phyloP scores from a whole-genome alignment of 208 protist genomes.

The Porcisia hertigi region DNA sequence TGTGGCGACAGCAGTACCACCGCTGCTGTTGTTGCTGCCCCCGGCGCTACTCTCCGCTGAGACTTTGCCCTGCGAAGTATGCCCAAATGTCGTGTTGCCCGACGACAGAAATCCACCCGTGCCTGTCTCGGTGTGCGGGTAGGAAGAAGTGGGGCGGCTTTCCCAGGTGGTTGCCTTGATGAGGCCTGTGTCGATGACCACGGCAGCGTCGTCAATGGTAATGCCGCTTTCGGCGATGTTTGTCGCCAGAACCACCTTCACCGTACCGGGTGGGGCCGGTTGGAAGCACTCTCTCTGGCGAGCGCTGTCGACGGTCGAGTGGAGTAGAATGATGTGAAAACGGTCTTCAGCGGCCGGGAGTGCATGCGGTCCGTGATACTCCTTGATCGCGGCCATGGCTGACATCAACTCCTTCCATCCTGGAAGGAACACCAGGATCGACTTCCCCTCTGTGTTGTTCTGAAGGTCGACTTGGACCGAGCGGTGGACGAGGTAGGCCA shows the following conservation, averaged over 20 bases:
- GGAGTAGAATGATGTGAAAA: slow-evolving; percentile 86
- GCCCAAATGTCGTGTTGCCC: neutral
- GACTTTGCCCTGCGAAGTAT: slow-evolving; percentile 3
- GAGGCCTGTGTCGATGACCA: slow-evolving; percentile 95
- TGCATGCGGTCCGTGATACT: slow-evolving; percentile 20
- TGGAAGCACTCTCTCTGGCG: slow-evolving; percentile 92
- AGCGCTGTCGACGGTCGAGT: slow-evolving; percentile 79
- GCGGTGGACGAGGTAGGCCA: slow-evolving; percentile 70
- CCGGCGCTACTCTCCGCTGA: neutral
- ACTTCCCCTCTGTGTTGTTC: slow-evolving; percentile 60
- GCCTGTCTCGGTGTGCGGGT: neutral
- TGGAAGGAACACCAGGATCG: slow-evolving; percentile 99
- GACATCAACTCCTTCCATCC: slow-evolving; percentile 97
- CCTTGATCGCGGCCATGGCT: slow-evolving; percentile 63
- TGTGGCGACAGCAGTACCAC: neutral
- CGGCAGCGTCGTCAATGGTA: slow-evolving; percentile 95
- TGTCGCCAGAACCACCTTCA: slow-evolving; percentile 96
- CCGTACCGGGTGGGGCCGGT: slow-evolving; percentile 60
- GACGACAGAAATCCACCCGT: neutral
- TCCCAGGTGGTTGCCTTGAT: slow-evolving; percentile 91
- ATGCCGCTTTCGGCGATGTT: slow-evolving; percentile 98
- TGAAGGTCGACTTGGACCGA: slow-evolving; percentile 51
- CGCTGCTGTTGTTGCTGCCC: neutral
- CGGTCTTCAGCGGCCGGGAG: neutral
- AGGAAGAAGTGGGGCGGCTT: neutral